These are phyloP conservation scores for Rhizomucor pusillus DNA, from an alignment of 371 early-diverging fungal species.

Conservation along the genomic window DNA sequence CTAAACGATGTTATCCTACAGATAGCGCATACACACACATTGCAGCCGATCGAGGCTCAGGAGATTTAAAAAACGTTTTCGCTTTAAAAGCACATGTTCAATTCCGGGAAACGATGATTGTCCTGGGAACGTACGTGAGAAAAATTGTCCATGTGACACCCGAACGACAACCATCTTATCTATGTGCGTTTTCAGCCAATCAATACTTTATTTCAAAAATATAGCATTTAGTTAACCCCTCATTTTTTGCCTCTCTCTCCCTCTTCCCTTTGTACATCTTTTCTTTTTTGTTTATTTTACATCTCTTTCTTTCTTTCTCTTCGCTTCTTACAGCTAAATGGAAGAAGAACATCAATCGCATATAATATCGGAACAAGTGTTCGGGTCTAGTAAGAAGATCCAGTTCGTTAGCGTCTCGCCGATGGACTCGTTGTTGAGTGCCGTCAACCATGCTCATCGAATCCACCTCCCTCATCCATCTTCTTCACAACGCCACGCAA, in stretches of 20 bases:
- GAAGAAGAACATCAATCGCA: conserved; percentile 16
- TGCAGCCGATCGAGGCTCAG: too few species aligned
- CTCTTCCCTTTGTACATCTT: conserved; percentile 8
- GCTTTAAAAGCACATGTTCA: not conserved
- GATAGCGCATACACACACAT: too few species aligned
- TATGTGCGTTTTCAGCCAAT: conserved; percentile 12
- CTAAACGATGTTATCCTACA: too few species aligned
- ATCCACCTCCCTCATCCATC: conserved; percentile 23
- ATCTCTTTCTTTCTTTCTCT: conserved; percentile 11
- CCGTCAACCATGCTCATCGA: conserved; percentile 38
- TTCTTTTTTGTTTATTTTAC: conserved; percentile 1
- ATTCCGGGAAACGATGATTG: conserved; percentile 1
- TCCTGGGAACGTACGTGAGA: conserved; percentile 30
- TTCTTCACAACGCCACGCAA: conserved; percentile 6
- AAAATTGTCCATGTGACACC: conserved; percentile 37
- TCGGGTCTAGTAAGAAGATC: conserved; percentile 26
- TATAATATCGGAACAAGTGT: conserved; percentile 27
- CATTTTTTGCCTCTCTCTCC: conserved; percentile 8
- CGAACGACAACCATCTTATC: conserved; percentile 42
- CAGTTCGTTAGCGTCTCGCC: conserved; percentile 31
- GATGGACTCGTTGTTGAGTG: conserved; percentile 45
- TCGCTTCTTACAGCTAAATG: not conserved
- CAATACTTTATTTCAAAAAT: conserved; percentile 6
- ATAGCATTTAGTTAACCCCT: conserved; percentile 14
- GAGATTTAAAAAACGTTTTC: too few species aligned